Conservation (phyloP, 495 filamentous ascomycete species). For the Neurospora sp. region DNA sequence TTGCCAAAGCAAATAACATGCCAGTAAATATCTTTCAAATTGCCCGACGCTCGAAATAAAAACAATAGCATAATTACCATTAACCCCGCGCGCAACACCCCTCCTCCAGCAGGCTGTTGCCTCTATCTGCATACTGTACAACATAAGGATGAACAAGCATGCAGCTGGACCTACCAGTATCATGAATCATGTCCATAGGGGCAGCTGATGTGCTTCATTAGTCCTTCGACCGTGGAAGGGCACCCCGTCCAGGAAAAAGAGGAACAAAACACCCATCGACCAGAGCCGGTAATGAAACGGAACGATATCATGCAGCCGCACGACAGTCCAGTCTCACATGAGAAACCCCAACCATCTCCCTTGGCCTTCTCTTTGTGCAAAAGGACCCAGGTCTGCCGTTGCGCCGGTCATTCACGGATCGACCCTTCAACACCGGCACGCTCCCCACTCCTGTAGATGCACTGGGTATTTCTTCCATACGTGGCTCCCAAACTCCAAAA, state of each 20-base stretch:
- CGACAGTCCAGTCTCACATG: not conserved
- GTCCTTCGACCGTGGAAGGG: not conserved
- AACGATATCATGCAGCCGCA: constrained; percentile 5
- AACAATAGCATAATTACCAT: not conserved
- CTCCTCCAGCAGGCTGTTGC: constrained; percentile 20
- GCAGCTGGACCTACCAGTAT: not conserved
- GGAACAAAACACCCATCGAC: constrained; percentile 11
- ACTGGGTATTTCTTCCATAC: not conserved
- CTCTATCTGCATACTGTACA: constrained; percentile 29
- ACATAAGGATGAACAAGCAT: constrained; percentile 15
- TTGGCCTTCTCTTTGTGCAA: constrained; percentile 12
- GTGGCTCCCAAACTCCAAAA: not conserved
- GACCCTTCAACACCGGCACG: not conserved
- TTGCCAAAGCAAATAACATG: not conserved
- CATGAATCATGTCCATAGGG: not conserved
- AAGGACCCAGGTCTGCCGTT: constrained; percentile 6
- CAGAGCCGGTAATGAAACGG: constrained; percentile 25
- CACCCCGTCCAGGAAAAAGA: not conserved
- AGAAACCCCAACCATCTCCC: not conserved
- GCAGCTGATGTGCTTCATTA: not conserved
- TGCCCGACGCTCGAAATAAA: not conserved
- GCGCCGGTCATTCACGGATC: not conserved
- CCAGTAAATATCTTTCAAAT: not conserved
- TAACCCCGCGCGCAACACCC: not conserved
- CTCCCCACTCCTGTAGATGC: not conserved